Base-by-base conservation (phyloP, 306 rosid genomes). In the Casuarina glauca region DNA sequence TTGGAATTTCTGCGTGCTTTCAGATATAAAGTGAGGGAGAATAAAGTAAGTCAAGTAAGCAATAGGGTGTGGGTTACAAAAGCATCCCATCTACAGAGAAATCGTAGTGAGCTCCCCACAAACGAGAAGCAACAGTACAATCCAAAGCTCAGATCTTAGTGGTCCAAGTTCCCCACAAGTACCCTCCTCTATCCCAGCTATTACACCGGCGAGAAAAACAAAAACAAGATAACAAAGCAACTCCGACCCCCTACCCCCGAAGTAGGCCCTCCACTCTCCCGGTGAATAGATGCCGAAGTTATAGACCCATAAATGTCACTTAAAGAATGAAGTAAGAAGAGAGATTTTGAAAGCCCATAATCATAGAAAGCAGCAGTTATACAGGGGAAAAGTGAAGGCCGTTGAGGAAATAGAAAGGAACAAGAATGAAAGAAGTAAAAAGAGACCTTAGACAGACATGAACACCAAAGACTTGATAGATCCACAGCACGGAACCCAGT, bases 111-210 rank as follows among this genome's bases (percentile, higher is more conserved):
- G 74, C 46, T 63, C 74, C 51, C 53, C 42, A 79, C 35, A 70
- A 68, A 77, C 5, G 26, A 73, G 72, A 48, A 57, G n/a, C 63
- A 39, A 48, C 41, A 74, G 51, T 69, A 67, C 44, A 50, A 74
- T 69, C 75, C 83, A 75, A 67, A 75, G 52, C 50, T 68, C 72
- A 63, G 76, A 78, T 74, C 81, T 45, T 35, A 60, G 78, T 69
- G 87, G 85, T 77, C 85, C 82, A 75, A 49, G 17, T 72, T 58
- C 9, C 62, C 79, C 63, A 41, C 48, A 70, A 72, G 45, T 26
- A 26, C 32, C 32, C 1, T 26, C 32, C 32, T 26, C 32, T 26
- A 26, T 1, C 32, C 32, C 32, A 26, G 32, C 32, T 26, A 26
- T 26, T 26, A 26, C 32, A 26, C 1, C 32, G 32, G 32, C 32